A percentile compares a stretch with the other conserved stretches of the same genome.
Evolutionary conservation across 2,329 filamentous ascomycete species (phyloP).

Genomic region (Emergomyces africanus): DNA sequence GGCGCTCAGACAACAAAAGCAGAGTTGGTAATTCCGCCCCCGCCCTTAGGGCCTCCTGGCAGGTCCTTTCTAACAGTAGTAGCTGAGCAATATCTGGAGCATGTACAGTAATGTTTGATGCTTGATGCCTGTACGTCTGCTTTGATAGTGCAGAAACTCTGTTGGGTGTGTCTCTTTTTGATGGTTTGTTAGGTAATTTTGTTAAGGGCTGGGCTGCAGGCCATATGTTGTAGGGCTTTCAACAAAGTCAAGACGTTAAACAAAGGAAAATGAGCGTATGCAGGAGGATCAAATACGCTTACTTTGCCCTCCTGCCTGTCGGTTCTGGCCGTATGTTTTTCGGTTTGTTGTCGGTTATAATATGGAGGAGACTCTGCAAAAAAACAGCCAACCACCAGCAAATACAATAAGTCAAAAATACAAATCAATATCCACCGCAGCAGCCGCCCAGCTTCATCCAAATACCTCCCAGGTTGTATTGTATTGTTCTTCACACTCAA

Average conservation of each 20-base stretch:
- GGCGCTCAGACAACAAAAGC: neutral
- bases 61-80: neutral
- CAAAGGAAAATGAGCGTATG: neutral
- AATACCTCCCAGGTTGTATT: constrained; percentile 1
- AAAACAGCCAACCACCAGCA: neutral
- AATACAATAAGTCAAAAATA: constrained; percentile 5
- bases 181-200: neutral
- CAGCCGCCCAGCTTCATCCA: neutral
- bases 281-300: constrained; percentile 1
- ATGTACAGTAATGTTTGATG: neutral
- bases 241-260: constrained; percentile 1
- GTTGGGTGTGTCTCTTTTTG: neutral
- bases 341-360: neutral
- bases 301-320: constrained; percentile 2
- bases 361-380: neutral
- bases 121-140: neutral
- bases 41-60: neutral
- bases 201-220: neutral
- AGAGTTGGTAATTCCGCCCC: constrained; percentile 1
- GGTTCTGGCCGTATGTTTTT: neutral
- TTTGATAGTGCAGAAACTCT: neutral
- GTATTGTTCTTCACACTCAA: neutral
- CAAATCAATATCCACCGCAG: constrained; percentile 2
- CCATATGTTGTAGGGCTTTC: neutral
- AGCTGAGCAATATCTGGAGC: neutral